Percentiles rank a stretch among this genome's conserved stretches.
Evolutionary conservation across 1,139 yeast species (phyloP).

Genomic region (Scheffersomyces lignicola): DNA sequence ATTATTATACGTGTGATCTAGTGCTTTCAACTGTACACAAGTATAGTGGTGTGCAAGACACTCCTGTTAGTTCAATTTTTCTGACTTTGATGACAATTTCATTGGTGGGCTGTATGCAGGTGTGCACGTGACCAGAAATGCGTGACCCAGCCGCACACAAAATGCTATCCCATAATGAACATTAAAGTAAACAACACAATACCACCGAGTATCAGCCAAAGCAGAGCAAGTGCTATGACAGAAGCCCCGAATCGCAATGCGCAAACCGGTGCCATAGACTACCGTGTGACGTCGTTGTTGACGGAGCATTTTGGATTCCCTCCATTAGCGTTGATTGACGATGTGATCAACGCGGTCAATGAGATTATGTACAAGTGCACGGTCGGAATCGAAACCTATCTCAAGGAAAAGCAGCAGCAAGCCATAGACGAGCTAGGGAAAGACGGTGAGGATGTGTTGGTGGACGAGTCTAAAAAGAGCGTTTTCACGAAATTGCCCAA

Average conservation of each 20-base stretch:
- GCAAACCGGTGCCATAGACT: slow-evolving; percentile 29
- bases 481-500: slow-evolving; percentile 18
- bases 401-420: slow-evolving; percentile 33
- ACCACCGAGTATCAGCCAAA: neutral
- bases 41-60: neutral
- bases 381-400: slow-evolving; percentile 71
- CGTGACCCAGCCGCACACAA: no score
- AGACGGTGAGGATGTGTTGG: slow-evolving; percentile 21
- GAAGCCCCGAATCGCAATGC: neutral
- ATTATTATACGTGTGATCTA: slow-evolving; percentile 15
- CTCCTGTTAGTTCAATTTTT: neutral
- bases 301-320: slow-evolving; percentile 89
- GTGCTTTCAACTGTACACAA: no score
- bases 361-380: slow-evolving; percentile 83
- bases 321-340: slow-evolving; percentile 84
- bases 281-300: slow-evolving; percentile 55
- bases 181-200: neutral
- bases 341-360: slow-evolving; percentile 85
- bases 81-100: slow-evolving; percentile 1
- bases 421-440: slow-evolving; percentile 9
- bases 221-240: neutral
- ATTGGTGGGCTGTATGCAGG: slow-evolving; percentile 4
- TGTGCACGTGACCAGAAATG: neutral
- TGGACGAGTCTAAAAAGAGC: slow-evolving; percentile 14
- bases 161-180: neutral